phyloP scores from a whole-genome alignment of 148 eudicot species.

The Cornus controversa region DNA sequence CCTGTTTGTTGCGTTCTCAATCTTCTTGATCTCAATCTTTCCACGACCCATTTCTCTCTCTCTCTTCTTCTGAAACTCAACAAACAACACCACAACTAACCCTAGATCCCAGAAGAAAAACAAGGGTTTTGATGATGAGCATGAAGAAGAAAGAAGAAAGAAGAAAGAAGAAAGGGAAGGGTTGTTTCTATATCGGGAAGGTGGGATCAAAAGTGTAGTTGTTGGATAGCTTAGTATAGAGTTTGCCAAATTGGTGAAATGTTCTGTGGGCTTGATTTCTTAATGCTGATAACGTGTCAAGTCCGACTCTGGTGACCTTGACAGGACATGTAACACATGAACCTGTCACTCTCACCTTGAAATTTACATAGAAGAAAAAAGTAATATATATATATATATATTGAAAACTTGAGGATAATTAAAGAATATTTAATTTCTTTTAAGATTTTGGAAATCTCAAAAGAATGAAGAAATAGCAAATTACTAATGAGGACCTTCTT shows the following conservation, averaged over 20 bases:
- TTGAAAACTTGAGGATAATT: too few species aligned
- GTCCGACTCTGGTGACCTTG: conserved; percentile 9
- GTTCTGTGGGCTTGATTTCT: neutral
- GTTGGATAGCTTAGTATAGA: conserved; percentile 7
- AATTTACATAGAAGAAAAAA: too few species aligned
- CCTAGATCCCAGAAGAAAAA: too few species aligned
- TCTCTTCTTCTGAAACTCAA: conserved; percentile 1
- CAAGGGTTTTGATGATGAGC: neutral
- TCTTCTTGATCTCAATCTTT: conserved; percentile 52
- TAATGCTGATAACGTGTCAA: conserved; percentile 2
- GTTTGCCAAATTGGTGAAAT: neutral
- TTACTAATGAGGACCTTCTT: too few species aligned
- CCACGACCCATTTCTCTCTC: conserved; percentile 50
- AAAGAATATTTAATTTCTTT: too few species aligned
- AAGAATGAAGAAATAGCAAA: too few species aligned
- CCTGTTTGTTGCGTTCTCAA: conserved; percentile 53
- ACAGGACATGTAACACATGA: neutral
- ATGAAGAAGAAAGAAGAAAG: neutral
- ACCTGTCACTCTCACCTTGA: neutral
- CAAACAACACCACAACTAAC: neutral
- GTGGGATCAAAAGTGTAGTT: conserved; percentile 16
- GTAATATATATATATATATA: too few species aligned
- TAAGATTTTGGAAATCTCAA: too few species aligned
- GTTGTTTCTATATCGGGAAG: conserved; percentile 13
- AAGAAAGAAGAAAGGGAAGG: neutral